Conservation (phyloP, 768 basidiomycete species). For the Lanmaoa rubissima region DNA sequence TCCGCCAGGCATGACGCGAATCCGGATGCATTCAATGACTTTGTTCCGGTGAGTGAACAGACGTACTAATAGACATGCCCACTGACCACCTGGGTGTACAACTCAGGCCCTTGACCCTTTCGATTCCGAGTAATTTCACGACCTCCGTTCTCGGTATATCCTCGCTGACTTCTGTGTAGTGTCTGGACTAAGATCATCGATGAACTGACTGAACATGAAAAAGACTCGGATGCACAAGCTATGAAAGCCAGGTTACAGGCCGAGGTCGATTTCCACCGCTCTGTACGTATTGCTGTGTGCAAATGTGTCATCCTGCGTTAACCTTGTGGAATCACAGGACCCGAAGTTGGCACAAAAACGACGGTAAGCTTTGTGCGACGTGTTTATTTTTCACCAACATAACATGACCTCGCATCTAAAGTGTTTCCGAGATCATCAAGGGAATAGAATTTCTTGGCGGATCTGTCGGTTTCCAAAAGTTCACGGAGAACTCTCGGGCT, state of each 20-base stretch:
- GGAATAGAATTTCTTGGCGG: constrained; percentile 4
- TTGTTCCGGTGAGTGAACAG: background rate
- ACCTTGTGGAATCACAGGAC: background rate
- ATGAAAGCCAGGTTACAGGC: background rate
- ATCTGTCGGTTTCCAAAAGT: constrained; percentile 1
- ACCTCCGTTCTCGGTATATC: background rate
- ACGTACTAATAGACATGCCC: background rate
- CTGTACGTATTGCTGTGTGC: background rate
- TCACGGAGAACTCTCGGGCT: background rate
- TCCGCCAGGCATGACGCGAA: background rate
- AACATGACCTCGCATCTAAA: background rate
- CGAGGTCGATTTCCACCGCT: background rate
- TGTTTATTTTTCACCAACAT: no score
- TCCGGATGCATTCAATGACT: background rate
- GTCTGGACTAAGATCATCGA: background rate
- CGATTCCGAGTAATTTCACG: background rate
- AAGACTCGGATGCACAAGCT: background rate
- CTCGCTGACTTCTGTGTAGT: background rate
- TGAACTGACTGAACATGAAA: background rate
- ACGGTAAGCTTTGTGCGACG: background rate
- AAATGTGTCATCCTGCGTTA: background rate
- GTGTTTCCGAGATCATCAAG: background rate
- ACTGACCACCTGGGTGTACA: background rate
- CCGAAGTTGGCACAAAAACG: background rate
- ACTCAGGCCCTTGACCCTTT: constrained; percentile 1